Evolutionary conservation across 805 yeast species (phyloP), one percentile per base, ranked within the genome.

Genomic region (Saccharomycopsis javanensis): DNA sequence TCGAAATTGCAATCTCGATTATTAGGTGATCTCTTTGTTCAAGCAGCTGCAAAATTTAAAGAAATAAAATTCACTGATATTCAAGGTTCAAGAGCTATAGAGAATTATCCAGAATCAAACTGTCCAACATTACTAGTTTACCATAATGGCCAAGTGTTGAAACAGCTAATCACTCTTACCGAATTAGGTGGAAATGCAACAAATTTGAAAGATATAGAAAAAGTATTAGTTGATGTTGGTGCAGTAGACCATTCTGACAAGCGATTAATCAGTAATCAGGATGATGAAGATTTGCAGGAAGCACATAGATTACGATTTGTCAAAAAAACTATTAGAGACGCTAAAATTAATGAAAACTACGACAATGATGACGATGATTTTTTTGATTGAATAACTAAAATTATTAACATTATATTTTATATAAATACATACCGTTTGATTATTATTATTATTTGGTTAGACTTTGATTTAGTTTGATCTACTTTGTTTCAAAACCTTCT

Each of bases 11-110:
- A 90, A 69, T 84, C 94, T 51, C 77, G 96, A 59, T 71, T 91
- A 10, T 72, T 92, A 51, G 71, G 82, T 0, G 77, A 81, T 2
- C 66, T 88, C n/a, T 75, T 86, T 62, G 65, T 67, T 10, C 70
- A 76, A 15, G 67, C 82, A 15, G 94, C 98, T 0, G 66, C 71
- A 1, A 85, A 81, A 65, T 92, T 81, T 68, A 79, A 81, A 23
- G 96, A 94, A 66, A 71, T 92, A 64, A 94, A 94, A 70, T 87
- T 94, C 67, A 92, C 89, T 48, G 97, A 94, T 64, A 94, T 94
- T 53, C 85, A 87, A n/a, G 96, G 88, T 25, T 77, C 81, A 58
- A 82, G 97, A 69, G 96, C 97, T 55, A 86, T 91, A 62, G 98
- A 92, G 66, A 83, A 85, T 66, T 94, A 91, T 69, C 97, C 99